A percentile compares a stretch with the other conserved stretches of the same genome.
Conservation (phyloP, 2,329 filamentous ascomycete genomes). For the Acrocalymma vagum region DNA sequence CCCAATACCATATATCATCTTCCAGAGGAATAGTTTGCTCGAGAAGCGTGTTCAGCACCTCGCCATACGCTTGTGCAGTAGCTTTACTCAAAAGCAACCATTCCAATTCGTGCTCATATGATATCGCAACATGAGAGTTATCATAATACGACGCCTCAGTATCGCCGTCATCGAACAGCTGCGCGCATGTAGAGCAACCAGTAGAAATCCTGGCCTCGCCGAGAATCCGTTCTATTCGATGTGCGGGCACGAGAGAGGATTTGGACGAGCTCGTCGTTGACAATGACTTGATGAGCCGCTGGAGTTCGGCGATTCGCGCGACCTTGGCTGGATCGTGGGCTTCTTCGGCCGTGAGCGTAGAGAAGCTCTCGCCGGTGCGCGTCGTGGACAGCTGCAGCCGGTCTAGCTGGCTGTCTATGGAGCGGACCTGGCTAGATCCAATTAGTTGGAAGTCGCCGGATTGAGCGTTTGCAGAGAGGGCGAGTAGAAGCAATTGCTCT, state of each 20-base stretch:
- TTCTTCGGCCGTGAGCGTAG: slow-evolving; percentile 41
- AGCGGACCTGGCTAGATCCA: slow-evolving; percentile 60
- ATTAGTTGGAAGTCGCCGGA: slow-evolving; percentile 9
- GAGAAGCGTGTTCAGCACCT: slow-evolving; percentile 78
- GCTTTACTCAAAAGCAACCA: slow-evolving; percentile 94
- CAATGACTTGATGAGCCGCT: slow-evolving; percentile 73
- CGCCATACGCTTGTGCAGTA: slow-evolving; percentile 87
- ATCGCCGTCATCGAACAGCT: slow-evolving; percentile 42
- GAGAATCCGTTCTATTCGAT: slow-evolving; percentile 68
- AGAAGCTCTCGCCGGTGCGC: slow-evolving; percentile 35
- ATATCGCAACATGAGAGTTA: no score
- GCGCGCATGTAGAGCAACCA: slow-evolving; percentile 47
- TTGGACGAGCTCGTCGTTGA: slow-evolving; percentile 74
- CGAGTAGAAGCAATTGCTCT: no score
- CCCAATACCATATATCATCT: slow-evolving; percentile 96
- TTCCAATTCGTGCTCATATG: slow-evolving; percentile 83
- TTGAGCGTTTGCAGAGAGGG: no score
- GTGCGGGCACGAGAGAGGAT: slow-evolving; percentile 66
- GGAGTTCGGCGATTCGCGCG: slow-evolving; percentile 66
- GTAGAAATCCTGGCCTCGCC: slow-evolving; percentile 66
- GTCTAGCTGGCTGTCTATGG: slow-evolving; percentile 66
- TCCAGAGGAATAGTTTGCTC: slow-evolving; percentile 84
- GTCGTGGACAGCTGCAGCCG: slow-evolving; percentile 59
- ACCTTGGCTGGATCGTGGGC: slow-evolving; percentile 47
- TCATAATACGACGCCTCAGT: slow-evolving; percentile 27